phyloP scores from a whole-genome alignment of 164 flowering plant species.

The Magnolia kwangsiensis region DNA sequence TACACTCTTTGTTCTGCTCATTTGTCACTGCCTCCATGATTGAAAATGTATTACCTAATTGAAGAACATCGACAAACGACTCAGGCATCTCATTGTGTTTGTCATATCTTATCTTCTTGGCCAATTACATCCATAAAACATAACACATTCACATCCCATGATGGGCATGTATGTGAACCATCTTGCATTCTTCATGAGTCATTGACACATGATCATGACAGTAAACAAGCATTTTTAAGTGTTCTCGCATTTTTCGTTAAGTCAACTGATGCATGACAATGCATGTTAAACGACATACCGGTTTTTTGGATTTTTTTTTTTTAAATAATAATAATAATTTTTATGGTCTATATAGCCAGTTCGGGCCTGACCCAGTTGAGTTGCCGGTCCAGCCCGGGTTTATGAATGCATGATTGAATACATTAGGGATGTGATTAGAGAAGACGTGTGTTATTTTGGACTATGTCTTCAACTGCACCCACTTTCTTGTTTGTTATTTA shows the following conservation, averaged over 20 bases:
- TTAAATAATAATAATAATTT: no score
- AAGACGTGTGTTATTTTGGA: neutral
- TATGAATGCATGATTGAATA: neutral
- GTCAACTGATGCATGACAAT: no score
- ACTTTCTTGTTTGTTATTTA: conserved; percentile 4
- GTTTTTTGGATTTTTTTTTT: no score
- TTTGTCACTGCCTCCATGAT: neutral
- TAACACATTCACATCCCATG: neutral
- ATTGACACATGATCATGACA: neutral
- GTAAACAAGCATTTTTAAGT: no score
- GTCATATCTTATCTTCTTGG: neutral
- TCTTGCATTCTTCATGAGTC: neutral
- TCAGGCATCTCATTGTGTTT: neutral
- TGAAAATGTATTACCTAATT: neutral
- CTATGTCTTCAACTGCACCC: conserved; percentile 2
- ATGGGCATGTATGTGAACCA: neutral
- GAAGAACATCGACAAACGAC: neutral
- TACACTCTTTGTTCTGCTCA: neutral
- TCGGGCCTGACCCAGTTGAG: neutral
- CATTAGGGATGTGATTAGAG: neutral
- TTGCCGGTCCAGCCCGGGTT: neutral
- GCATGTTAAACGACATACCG: no score
- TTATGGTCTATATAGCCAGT: no score
- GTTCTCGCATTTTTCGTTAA: no score
- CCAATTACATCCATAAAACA: neutral